A percentile compares a stretch with the other conserved stretches of the same genome.
Conservation (phyloP, 2,329 filamentous ascomycete genomes). For the Paracoccidioides lutzii region DNA sequence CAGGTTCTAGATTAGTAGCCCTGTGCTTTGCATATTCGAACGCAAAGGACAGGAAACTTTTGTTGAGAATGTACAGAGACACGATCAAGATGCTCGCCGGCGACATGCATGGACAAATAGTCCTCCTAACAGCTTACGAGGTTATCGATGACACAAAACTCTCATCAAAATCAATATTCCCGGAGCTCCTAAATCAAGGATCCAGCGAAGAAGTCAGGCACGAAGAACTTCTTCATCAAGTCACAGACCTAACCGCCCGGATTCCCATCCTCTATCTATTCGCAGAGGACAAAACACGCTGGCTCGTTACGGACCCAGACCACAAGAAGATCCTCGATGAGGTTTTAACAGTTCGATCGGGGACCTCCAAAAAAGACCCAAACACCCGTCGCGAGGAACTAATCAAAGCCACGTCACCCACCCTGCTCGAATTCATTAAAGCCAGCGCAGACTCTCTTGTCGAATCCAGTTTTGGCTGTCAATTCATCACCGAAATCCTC, state of each 20-base stretch:
- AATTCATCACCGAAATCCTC: conserved; percentile 72
- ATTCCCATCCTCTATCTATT: conserved; percentile 70
- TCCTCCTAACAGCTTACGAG: conserved; percentile 78
- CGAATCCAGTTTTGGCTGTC: conserved; percentile 68
- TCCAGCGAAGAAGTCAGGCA: conserved; percentile 25
- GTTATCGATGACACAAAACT: conserved; percentile 90
- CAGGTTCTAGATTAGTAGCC: conserved; percentile 69
- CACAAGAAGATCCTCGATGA: conserved; percentile 57
- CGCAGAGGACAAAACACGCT: conserved; percentile 47
- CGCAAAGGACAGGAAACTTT: conserved; percentile 84
- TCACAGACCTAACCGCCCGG: conserved; percentile 38
- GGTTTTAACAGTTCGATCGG: conserved; percentile 63
- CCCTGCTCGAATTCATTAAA: conserved; percentile 61
- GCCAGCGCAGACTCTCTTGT: conserved; percentile 56
- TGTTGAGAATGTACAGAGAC: conserved; percentile 82
- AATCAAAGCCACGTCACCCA: conserved; percentile 57
- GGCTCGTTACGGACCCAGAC: conserved; percentile 51
- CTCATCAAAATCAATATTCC: conserved; percentile 70
- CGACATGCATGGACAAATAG: conserved; percentile 63
- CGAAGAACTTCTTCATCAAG: conserved; percentile 32
- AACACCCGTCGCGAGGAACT: conserved; percentile 64
- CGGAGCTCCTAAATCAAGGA: conserved; percentile 68
- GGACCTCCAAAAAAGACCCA: conserved; percentile 86
- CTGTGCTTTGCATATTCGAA: conserved; percentile 70
- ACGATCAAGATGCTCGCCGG: conserved; percentile 73